These are phyloP conservation scores for Saccharomycopsis schoenii DNA, from an alignment of 805 yeast genomes.

Conservation along the genomic window DNA sequence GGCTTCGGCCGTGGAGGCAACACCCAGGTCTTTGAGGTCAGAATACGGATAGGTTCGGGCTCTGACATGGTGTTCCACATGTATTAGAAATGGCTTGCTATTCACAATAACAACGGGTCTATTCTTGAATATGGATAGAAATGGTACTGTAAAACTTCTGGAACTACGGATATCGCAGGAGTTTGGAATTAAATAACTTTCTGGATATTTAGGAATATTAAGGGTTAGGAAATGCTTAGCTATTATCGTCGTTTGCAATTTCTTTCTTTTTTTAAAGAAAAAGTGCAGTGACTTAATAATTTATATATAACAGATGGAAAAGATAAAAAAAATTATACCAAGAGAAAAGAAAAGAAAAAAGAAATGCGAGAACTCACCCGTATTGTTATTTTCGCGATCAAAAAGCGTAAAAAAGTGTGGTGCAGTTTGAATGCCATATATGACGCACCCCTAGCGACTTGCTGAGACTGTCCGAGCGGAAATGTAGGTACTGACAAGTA, in stretches of 20 bases:
- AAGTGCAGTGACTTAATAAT: too few species aligned
- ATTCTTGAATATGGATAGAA: too few species aligned
- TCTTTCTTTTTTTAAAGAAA: too few species aligned
- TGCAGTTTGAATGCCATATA: not conserved
- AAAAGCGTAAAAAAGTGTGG: not conserved
- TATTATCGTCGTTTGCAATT: too few species aligned
- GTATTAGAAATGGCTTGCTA: not conserved
- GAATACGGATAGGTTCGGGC: slow-evolving; percentile 24
- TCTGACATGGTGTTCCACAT: not conserved
- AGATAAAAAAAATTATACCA: not conserved
- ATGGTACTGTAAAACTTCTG: too few species aligned
- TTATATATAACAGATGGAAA: not conserved
- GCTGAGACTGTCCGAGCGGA: not conserved
- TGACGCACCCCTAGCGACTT: not conserved
- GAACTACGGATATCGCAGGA: too few species aligned
- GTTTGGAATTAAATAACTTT: too few species aligned
- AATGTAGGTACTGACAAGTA: too few species aligned
- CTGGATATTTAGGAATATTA: too few species aligned
- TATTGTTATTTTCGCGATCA: not conserved
- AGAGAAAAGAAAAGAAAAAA: not conserved
- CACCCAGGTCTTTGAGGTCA: slow-evolving; percentile 73
- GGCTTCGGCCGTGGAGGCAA: slow-evolving; percentile 80
- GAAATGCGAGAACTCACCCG: not conserved
- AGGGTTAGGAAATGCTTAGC: too few species aligned
- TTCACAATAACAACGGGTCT: not conserved